Conservation (phyloP, 2,329 filamentous ascomycete genomes). For the Colletotrichum sp. region DNA sequence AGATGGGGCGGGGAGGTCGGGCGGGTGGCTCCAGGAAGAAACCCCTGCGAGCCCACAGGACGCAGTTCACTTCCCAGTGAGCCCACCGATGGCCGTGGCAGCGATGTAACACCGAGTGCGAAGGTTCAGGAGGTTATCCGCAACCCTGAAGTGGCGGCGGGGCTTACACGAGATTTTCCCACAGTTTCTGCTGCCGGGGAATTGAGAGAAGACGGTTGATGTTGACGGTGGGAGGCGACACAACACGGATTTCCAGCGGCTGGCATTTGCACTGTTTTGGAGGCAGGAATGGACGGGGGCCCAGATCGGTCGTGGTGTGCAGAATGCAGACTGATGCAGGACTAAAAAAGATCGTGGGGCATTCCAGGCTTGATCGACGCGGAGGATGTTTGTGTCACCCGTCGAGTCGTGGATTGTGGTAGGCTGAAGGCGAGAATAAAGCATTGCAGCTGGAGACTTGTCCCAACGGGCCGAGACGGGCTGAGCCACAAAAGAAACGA, state of each 20-base stretch:
- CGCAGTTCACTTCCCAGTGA: background rate
- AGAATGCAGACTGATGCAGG: background rate
- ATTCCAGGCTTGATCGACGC: conserved; percentile 11
- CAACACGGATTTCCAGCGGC: background rate
- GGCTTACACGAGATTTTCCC: background rate
- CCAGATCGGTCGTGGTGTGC: background rate
- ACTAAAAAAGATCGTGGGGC: background rate
- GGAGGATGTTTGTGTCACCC: background rate
- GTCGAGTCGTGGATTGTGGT: background rate
- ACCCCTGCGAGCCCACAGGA: background rate
- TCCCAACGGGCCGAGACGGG: background rate
- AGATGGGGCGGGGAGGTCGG: background rate
- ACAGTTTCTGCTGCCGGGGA: background rate
- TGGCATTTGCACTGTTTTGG: background rate
- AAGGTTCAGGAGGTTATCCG: background rate
- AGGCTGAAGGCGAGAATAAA: background rate
- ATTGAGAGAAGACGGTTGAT: background rate
- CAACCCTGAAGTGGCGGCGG: background rate
- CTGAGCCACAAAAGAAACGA: background rate
- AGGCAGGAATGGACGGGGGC: background rate
- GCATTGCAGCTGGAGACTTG: background rate
- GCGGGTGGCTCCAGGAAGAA: background rate
- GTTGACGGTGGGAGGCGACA: background rate
- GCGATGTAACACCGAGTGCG: conserved; percentile 5
- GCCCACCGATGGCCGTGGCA: conserved; percentile 7